A percentile compares a stretch with the other conserved stretches of the same genome.
These are phyloP conservation scores for Pestalotiopsis sp. DNA, from an alignment of 2,329 filamentous ascomycete genomes.

Conservation along the genomic window DNA sequence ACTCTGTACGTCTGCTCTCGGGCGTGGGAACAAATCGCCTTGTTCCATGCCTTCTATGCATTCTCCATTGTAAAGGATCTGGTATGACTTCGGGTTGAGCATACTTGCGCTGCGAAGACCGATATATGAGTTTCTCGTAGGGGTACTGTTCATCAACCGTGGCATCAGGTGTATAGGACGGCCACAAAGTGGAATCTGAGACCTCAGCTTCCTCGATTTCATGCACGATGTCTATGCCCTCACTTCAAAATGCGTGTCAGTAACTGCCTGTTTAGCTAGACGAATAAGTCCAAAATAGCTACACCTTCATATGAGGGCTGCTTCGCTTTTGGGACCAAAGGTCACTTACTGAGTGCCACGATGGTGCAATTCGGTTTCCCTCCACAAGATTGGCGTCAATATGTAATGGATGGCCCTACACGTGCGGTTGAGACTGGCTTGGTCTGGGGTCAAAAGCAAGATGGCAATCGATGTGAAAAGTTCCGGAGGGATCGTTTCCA, in stretches of 20 bases:
- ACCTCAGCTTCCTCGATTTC: not conserved
- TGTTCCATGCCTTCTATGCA: too few species aligned
- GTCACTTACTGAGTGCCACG: slow-evolving; percentile 4
- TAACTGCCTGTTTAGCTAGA: too few species aligned
- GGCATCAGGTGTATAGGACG: not conserved
- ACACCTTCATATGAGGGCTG: too few species aligned
- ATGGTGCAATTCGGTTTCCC: slow-evolving; percentile 11
- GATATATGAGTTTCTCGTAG: not conserved
- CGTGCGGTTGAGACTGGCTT: slow-evolving; percentile 10
- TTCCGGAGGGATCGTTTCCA: not conserved
- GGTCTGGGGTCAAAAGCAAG: slow-evolving; percentile 7
- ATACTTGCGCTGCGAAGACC: not conserved
- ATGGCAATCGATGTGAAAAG: not conserved
- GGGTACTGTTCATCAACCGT: not conserved
- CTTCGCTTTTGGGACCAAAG: too few species aligned
- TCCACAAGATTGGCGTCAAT: slow-evolving; percentile 13
- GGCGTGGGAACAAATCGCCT: too few species aligned
- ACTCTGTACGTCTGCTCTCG: not conserved
- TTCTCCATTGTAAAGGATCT: not conserved
- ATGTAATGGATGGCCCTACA: slow-evolving; percentile 4
- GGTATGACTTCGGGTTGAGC: not conserved
- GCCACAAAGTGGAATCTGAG: not conserved
- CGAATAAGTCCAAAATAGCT: too few species aligned
- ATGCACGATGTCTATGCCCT: slow-evolving; percentile 1
- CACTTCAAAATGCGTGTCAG: not conserved